Evolutionary conservation across 176 grass and related monocot species (phyloP), one percentile per base, ranked within the genome.

Genomic region (Eragrostis nindensis): DNA sequence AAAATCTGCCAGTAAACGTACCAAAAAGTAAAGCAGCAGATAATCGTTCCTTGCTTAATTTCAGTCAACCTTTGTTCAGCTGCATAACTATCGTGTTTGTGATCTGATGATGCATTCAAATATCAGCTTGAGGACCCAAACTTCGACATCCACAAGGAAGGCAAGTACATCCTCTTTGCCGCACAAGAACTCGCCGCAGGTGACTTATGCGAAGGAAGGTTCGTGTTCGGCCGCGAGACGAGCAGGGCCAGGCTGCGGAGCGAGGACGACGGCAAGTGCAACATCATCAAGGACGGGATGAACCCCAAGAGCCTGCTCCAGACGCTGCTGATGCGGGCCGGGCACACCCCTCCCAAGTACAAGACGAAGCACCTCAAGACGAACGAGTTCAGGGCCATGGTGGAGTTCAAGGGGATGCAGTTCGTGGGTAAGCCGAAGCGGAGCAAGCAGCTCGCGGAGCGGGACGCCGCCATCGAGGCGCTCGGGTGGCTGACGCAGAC

Each of bases 371-470:
- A 95, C 78, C 84, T 98, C 30, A 95, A 98, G 68, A 98, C 95
- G 68, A 98, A 98, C 44, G 95, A 98, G 72, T 98, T 98, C 70
- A 85, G 92, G 56, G 90, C 92, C 24, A 83, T 95, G 60, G 95
- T 98, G 88, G 95, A 98, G 70, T 98, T 98, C 55, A 98, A 98
- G 77, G 92, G 92, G 42, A 98, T 95, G 95, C 95, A 98, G 70
- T 95, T 95, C 22, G 86, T 94, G 5, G 95, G 95, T 69, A 95
- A 98, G 61, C 92, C 95, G 3, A 98, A 95, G 88, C 89, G 82
- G 86, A 95, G 93, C 84, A 98, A 98, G 86, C 90, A 94, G 85
- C 74, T 93, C 0, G 95, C 95, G 1, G 95, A 98, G 75, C 92
- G 86, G 85, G 95, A 98, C 54, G 95, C 95, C 0, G 95, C 95